phyloP scores from a whole-genome alignment of 805 yeast species.

The Cyberlindnera sargentensis region DNA sequence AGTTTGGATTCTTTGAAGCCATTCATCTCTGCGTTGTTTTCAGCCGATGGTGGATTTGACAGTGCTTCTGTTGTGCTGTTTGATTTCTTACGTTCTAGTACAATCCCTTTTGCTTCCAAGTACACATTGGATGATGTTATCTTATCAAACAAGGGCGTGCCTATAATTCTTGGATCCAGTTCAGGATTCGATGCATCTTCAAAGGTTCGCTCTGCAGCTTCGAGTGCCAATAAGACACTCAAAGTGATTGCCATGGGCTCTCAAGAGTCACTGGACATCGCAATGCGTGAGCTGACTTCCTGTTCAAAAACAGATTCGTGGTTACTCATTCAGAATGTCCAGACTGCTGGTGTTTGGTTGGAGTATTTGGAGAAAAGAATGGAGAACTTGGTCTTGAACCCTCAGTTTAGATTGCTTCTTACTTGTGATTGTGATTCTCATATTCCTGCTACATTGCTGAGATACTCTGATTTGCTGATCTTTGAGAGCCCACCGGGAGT shows the following conservation, averaged over 20 bases:
- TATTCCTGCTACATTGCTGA: conserved; percentile 51
- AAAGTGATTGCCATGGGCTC: conserved; percentile 67
- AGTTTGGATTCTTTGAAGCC: conserved; percentile 1
- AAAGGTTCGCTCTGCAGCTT: conserved; percentile 41
- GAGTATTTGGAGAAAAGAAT: conserved; percentile 43
- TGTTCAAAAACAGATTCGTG: conserved; percentile 50
- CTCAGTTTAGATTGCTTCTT: conserved; percentile 50
- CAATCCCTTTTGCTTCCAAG: conserved; percentile 27
- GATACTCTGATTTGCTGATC: conserved; percentile 45
- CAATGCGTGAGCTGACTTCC: conserved; percentile 43
- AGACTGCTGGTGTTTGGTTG: conserved; percentile 63
- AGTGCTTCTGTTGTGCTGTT: conserved; percentile 17
- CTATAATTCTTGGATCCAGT: conserved; percentile 50
- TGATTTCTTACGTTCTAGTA: conserved; percentile 21
- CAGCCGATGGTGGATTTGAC: background rate
- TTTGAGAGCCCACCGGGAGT: conserved; percentile 62
- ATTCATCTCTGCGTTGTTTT: conserved; percentile 3
- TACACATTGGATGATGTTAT: conserved; percentile 28
- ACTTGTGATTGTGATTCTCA: conserved; percentile 47
- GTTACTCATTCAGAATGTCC: conserved; percentile 78
- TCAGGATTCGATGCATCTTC: conserved; percentile 63
- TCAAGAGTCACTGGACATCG: conserved; percentile 50
- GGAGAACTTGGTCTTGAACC: conserved; percentile 23
- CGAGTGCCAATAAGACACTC: conserved; percentile 22
- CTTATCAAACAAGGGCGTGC: conserved; percentile 18